These are phyloP conservation scores for Botrytis byssoidea DNA, from an alignment of 2,329 filamentous ascomycete genomes.

Conservation along the genomic window DNA sequence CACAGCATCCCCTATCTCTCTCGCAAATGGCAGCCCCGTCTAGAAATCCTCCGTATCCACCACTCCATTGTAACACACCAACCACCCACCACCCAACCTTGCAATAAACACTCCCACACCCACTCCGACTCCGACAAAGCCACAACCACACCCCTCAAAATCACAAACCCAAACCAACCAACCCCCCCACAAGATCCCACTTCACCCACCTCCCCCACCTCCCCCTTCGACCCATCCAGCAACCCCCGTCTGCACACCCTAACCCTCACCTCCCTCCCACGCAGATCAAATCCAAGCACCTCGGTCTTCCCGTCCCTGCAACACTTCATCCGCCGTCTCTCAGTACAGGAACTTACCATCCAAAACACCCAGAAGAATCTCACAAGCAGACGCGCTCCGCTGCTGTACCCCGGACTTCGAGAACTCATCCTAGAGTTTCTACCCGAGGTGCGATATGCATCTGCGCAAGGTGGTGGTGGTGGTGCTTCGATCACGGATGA, in stretches of 20 bases:
- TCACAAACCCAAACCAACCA: too few relatives aligned
- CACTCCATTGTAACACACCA: constrained; percentile 60
- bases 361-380: constrained; percentile 25
- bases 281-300: constrained; percentile 44
- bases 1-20: background rate
- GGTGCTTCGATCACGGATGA: constrained; percentile 30
- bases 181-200: constrained; percentile 39
- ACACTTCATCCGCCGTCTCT: constrained; percentile 48
- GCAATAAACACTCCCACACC: too few relatives aligned
- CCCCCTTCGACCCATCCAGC: constrained; percentile 54
- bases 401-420: constrained; percentile 51
- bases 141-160: constrained; percentile 25
- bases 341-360: constrained; percentile 51
- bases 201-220: constrained; percentile 51
- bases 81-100: constrained; percentile 40
- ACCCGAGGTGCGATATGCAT: background rate
- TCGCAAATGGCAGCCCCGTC: constrained; percentile 38
- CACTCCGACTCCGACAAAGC: too few relatives aligned
- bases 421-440: constrained; percentile 55
- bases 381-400: constrained; percentile 38
- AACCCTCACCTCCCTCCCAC: constrained; percentile 54
- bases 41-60: constrained; percentile 54
- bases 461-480: too few relatives aligned
- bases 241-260: constrained; percentile 55
- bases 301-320: constrained; percentile 48